Base-by-base conservation (phyloP, 2,329 filamentous ascomycete species). In the Didymella keratinophila region DNA sequence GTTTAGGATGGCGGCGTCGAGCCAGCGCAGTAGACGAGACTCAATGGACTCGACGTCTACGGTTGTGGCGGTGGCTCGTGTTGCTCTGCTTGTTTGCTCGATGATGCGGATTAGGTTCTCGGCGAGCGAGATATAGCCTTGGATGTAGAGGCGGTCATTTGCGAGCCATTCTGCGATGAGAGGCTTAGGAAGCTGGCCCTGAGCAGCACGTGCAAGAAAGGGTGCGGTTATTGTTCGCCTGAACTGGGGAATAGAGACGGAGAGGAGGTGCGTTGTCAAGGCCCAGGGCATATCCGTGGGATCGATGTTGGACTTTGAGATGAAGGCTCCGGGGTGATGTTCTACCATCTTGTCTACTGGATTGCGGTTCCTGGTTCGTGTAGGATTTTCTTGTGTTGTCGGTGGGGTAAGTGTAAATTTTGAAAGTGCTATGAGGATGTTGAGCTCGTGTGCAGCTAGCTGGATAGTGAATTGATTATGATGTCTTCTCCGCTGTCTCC, bases 121-220 rank as follows among this genome's bases (percentile, higher is more conserved):
- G 27, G 64, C 65, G 6, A 69, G 65, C 10, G 58, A 64, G 47
- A 74, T 71, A 51, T 75, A 76, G 55, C 70, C 69, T 49, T 67
- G 66, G 51, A 75, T 67, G 49, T 76, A 76, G 12, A 74, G 62
- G 1, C 69, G 63, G 41, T 76, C 73, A 32, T 75, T 73, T 42
- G 71, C 71, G 16, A 76, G 71, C 73, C 73, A 76, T 51, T 70
- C 58, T 3, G 71, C 67, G n/a, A 76, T 66, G 10, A 67, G 25
- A 4, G 60, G n/a, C 51, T 74, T 75, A 10, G 72, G 61, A 11
- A 76, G 63, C n/a, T 58, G 64, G 5, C 72, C 72, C 18, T 68
- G 65, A 14, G 73, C 73, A 23, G 73, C 73, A 14, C 53, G 65
- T 5, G 62, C 55, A 12, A 76, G 66, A 60, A 76, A 76, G 12